A percentile compares a stretch with the other conserved stretches of the same genome.
These are phyloP conservation scores for Eimeria brunetti DNA, from an alignment of 169 alveolate species.

Conservation along the genomic window DNA sequence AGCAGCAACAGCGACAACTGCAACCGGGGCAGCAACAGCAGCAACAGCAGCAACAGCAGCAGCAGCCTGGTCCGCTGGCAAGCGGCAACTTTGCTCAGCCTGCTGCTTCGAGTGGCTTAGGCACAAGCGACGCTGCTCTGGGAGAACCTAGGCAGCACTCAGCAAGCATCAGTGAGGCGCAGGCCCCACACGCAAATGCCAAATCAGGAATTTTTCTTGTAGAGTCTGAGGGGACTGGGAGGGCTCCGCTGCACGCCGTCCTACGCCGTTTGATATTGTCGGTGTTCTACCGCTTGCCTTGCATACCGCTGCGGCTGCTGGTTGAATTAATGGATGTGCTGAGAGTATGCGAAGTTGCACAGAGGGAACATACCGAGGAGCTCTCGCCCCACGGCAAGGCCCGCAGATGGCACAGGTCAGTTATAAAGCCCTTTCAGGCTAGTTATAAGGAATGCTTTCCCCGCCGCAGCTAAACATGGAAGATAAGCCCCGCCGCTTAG, in stretches of 20 bases:
- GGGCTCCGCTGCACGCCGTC: slow-evolving; percentile 50
- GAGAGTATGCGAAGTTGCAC: slow-evolving; percentile 20
- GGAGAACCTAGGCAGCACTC: neutral
- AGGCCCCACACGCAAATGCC: neutral
- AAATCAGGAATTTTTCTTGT: neutral
- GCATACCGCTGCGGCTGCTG: slow-evolving; percentile 44
- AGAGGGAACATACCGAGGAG: slow-evolving; percentile 15
- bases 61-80: neutral
- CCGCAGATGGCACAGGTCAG: slow-evolving; percentile 56
- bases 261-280: slow-evolving; percentile 18
- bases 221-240: neutral
- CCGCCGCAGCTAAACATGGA: neutral
- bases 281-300: slow-evolving; percentile 39
- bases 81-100: neutral
- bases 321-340: slow-evolving; percentile 23
- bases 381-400: slow-evolving; percentile 35
- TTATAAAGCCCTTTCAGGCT: neutral
- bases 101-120: neutral
- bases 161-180: neutral
- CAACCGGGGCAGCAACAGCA: neutral
- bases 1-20: neutral
- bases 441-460: neutral
- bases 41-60: slow-evolving; percentile 1
- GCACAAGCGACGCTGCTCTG: neutral
- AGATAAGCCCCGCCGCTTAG: neutral